phyloP scores from a whole-genome alignment of 2,329 filamentous ascomycete species.

The Pseudopyricularia cyperi region DNA sequence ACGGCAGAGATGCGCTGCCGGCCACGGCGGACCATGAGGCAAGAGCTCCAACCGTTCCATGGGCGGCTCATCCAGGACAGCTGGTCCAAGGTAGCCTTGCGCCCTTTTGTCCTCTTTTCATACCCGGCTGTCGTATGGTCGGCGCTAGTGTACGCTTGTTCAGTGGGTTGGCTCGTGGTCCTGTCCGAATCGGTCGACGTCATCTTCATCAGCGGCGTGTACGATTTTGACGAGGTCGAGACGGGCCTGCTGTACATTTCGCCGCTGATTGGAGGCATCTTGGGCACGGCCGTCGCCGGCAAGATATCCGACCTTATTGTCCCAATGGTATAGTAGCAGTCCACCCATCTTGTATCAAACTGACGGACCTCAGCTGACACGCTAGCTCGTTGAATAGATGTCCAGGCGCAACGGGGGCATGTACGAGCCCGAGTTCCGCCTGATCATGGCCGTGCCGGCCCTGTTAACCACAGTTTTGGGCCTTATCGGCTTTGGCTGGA shows the following conservation, averaged over 20 bases:
- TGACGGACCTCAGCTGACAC: too few relatives aligned
- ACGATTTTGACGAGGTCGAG: conserved; percentile 71
- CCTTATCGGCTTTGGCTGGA: conserved; percentile 96
- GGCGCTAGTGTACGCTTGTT: conserved; percentile 69
- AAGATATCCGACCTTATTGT: conserved; percentile 80
- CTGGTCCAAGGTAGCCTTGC: conserved; percentile 64
- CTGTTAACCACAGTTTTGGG: conserved; percentile 68
- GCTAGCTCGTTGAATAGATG: conserved; percentile 39
- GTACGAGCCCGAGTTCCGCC: conserved; percentile 87
- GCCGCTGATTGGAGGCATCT: conserved; percentile 75
- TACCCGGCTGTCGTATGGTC: conserved; percentile 91
- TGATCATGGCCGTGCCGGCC: conserved; percentile 78
- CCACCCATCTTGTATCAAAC: background rate
- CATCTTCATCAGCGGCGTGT: conserved; percentile 61
- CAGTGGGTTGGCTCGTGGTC: conserved; percentile 90
- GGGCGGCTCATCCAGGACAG: conserved; percentile 66
- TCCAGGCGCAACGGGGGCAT: conserved; percentile 77
- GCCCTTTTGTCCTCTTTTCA: conserved; percentile 75
- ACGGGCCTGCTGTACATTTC: conserved; percentile 82
- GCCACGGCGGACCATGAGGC: conserved; percentile 56
- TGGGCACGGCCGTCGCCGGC: conserved; percentile 86
- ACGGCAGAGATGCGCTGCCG: conserved; percentile 55
- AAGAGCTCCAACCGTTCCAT: conserved; percentile 65
- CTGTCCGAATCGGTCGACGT: conserved; percentile 76
- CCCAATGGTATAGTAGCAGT: background rate